Evolutionary conservation across 2,329 filamentous ascomycete genomes (phyloP), one percentile per base, ranked within the genome.

Genomic region (Colletotrichum nymphaeae): DNA sequence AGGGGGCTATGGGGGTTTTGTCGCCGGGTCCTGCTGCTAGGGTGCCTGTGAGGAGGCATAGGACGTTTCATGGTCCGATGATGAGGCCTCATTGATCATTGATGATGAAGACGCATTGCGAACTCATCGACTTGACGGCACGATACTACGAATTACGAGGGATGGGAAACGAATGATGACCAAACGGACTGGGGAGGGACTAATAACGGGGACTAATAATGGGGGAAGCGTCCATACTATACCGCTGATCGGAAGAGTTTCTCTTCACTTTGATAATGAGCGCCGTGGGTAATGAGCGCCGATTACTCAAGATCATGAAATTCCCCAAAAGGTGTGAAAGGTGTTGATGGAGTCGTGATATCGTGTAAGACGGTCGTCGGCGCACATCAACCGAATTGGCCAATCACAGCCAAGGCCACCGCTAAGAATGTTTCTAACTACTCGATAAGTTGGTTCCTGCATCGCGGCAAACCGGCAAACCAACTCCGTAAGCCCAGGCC

Each of bases 11-110:
- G 24, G 28, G 16, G 16, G 60, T 59, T 26, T 22, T 42, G n/a
- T 24, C 24, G 5, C 35, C 32, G 3, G 16, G 32, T 4, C 26
- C 46, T 1, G 19, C 30, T 32, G 19, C 16, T 7, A 24, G 22
- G 30, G 19, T 22, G 35, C 56, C 71, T 46, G 46, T 35, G 30
- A 19, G 46, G 12, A 66, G 71, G 19, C 55, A 49, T 24, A 65
- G 71, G 22, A 37, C 37, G 3, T 71, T 62, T 14, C 62, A 73
- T 3, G 71, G 71, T 3, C 71, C 60, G 16, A 73, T 71, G 62
- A 73, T 71, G 49, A 46, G 62, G 62, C 71, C 67, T 2, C 60
- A 73, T 24, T 24, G 24, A 24, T 24, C 24, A 3, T 24, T 24
- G 24, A 24, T 3, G 24, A 24, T 24, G 2, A 3, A 3, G 24